Evolutionary conservation across 345 rosid genomes (phyloP).

Genomic region (Citrus reticulata): DNA sequence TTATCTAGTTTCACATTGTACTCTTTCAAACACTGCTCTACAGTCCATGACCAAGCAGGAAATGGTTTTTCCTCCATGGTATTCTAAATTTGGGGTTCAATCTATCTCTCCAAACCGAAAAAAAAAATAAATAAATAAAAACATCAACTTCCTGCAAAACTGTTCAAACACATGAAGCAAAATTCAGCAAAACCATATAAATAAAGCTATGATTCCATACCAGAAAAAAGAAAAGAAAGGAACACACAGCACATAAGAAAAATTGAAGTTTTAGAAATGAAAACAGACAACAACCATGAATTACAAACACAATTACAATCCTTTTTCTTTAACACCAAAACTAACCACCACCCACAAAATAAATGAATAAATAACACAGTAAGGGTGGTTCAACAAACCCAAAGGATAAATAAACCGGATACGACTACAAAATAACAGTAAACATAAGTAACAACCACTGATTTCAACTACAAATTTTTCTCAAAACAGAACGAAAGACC

Average conservation of each 20-base stretch:
- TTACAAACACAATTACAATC: not conserved
- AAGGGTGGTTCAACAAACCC: not conserved
- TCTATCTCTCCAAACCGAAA: slow-evolving; percentile 14
- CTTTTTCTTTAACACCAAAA: not conserved
- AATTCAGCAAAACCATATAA: not conserved
- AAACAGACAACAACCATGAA: not conserved
- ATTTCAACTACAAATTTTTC: not conserved
- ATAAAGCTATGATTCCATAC: not conserved
- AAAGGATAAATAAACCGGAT: not conserved
- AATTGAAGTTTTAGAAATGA: not conserved
- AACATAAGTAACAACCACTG: not conserved
- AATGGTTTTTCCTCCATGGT: slow-evolving; percentile 67
- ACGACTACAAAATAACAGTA: not conserved
- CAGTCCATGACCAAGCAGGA: slow-evolving; percentile 78
- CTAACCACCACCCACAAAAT: slow-evolving; percentile 2
- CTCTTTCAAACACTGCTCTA: slow-evolving; percentile 72
- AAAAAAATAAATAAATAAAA: not conserved
- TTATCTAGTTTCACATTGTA: slow-evolving; percentile 60
- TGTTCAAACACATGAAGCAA: not conserved
- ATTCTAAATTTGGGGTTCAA: slow-evolving; percentile 13
- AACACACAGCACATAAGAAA: not conserved
- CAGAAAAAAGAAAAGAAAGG: not conserved
- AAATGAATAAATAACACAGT: not conserved
- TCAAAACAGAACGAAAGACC: not conserved
- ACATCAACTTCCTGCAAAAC: slow-evolving; percentile 28